A percentile compares a stretch with the other conserved stretches of the same genome.
phyloP scores from a whole-genome alignment of 139 green algal species.

The Chlorella ohadii region DNA sequence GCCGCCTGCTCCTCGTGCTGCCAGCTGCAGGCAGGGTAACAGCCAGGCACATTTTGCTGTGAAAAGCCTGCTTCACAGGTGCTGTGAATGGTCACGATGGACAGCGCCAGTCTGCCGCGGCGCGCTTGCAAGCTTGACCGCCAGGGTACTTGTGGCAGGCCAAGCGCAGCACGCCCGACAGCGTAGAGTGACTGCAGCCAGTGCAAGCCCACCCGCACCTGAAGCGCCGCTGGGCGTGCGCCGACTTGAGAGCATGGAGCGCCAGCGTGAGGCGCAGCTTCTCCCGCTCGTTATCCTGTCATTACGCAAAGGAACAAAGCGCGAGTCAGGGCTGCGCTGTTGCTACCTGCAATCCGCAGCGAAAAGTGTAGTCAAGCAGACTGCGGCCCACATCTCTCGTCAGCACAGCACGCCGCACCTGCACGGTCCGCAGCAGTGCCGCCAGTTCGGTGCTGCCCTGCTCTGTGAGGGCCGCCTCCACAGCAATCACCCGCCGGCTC shows the following conservation, averaged over 20 bases:
- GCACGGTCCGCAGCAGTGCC: constrained; percentile 45
- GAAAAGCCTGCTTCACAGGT: no score
- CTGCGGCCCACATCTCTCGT: no score
- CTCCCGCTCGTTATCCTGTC: constrained; percentile 55
- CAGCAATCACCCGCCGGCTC: constrained; percentile 26
- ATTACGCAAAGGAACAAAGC: no score
- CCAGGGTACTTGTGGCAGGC: no score
- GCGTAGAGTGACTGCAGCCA: no score
- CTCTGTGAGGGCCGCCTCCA: constrained; percentile 5
- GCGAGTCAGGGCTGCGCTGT: no score
- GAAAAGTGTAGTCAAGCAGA: no score
- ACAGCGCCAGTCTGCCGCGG: no score
- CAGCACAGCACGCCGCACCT: constrained; percentile 14
- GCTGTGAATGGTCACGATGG: no score
- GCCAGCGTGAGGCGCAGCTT: constrained; percentile 65
- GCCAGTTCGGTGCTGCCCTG: constrained; percentile 29
- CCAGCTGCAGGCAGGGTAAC: constrained; percentile 20
- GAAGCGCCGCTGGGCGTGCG: constrained; percentile 29
- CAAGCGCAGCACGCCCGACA: not conserved
- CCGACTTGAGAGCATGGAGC: constrained; percentile 36
- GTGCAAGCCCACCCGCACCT: not conserved
- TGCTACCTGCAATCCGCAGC: no score
- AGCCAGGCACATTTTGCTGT: not conserved
- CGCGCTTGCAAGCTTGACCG: no score
- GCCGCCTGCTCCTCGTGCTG: constrained; percentile 27